Evolutionary conservation across 306 rosid species (phyloP).

Genomic region (Cyclanthera cordifolia): DNA sequence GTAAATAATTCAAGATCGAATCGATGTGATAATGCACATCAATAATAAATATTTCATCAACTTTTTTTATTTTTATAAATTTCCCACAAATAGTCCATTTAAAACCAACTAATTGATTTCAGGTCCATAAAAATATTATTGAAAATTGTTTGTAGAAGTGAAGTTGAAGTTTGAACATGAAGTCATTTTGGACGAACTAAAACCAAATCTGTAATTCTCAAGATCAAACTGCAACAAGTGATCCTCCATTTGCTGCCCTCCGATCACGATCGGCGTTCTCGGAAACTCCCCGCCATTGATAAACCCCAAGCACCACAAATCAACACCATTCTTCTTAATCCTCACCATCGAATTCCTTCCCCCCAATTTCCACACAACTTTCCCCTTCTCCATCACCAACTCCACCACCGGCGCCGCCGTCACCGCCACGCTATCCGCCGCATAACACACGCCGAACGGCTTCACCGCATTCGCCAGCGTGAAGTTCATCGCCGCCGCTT

Average conservation of each 20-base stretch:
- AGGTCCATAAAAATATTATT: neutral
- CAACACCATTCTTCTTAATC: slow-evolving; percentile 22
- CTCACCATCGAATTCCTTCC: slow-evolving; percentile 52
- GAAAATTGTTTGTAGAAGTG: neutral
- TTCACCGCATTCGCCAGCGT: slow-evolving; percentile 13
- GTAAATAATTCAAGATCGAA: too few relatives aligned
- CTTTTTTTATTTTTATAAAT: too few relatives aligned
- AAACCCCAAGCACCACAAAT: slow-evolving; percentile 44
- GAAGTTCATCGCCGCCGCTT: slow-evolving; percentile 28
- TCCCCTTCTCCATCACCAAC: slow-evolving; percentile 35
- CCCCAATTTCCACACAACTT: slow-evolving; percentile 39
- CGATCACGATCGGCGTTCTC: slow-evolving; percentile 40
- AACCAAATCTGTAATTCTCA: slow-evolving; percentile 32
- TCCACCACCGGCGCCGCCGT: slow-evolving; percentile 41
- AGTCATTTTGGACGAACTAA: slow-evolving; percentile 28
- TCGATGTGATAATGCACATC: too few relatives aligned
- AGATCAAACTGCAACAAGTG: slow-evolving; percentile 44
- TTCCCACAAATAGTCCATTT: too few relatives aligned
- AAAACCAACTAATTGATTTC: too few relatives aligned
- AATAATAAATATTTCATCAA: too few relatives aligned
- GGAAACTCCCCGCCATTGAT: slow-evolving; percentile 37
- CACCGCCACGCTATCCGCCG: slow-evolving; percentile 17
- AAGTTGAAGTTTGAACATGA: neutral
- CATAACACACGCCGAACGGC: slow-evolving; percentile 32
- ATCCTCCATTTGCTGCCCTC: slow-evolving; percentile 55